phyloP scores from a whole-genome alignment of 2,329 filamentous ascomycete species.

The Penicillium hordei region DNA sequence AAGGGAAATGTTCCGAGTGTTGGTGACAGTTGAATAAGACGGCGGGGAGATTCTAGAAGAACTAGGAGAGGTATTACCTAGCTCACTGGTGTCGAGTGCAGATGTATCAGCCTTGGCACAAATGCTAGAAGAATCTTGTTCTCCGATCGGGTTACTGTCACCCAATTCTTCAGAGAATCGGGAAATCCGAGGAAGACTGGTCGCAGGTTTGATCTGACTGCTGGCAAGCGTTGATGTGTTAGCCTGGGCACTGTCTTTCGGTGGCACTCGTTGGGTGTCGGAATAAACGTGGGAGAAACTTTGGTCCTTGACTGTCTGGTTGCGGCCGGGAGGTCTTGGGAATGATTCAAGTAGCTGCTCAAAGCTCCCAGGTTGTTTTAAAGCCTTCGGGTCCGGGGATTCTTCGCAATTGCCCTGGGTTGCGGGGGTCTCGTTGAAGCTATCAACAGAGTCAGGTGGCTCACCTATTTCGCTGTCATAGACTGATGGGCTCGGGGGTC shows the following conservation, averaged over 20 bases:
- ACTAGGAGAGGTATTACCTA: neutral
- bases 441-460: neutral
- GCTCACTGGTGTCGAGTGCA: neutral
- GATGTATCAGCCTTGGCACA: neutral
- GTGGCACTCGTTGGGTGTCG: neutral
- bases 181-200: neutral
- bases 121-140: neutral
- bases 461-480: slow-evolving; percentile 9
- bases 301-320: neutral
- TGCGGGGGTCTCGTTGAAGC: neutral
- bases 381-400: neutral
- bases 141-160: neutral
- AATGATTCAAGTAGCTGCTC: slow-evolving; percentile 1
- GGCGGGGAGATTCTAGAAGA: neutral
- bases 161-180: neutral
- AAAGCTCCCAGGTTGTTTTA: neutral
- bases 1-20: neutral
- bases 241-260: neutral
- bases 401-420: neutral
- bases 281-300: neutral
- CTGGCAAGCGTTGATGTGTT: neutral
- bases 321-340: neutral
- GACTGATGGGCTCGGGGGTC: neutral
- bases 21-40: neutral
- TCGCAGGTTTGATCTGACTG: neutral